A percentile compares a stretch with the other conserved stretches of the same genome.
Evolutionary conservation across 371 early-diverging fungal genomes (phyloP).

Genomic region (Choanephora cucurbitarum): DNA sequence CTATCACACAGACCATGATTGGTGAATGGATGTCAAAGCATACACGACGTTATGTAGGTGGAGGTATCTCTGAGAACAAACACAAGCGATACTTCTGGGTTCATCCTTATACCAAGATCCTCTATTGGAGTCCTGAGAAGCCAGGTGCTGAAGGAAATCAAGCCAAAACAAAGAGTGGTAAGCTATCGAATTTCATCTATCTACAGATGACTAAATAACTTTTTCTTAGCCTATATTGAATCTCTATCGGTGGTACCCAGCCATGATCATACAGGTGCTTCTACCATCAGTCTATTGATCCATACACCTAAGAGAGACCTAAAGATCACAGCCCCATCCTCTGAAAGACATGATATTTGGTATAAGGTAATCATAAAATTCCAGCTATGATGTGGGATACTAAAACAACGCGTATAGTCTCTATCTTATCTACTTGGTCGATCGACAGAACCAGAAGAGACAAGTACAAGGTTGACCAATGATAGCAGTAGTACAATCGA

Average conservation of each 20-base stretch:
- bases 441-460: slow-evolving; percentile 17
- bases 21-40: slow-evolving; percentile 80
- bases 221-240: slow-evolving; percentile 56
- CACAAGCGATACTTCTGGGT: slow-evolving; percentile 83
- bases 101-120: slow-evolving; percentile 79
- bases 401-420: slow-evolving; percentile 15
- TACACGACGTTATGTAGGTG: slow-evolving; percentile 61
- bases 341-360: slow-evolving; percentile 76
- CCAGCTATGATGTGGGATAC: background rate
- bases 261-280: slow-evolving; percentile 37
- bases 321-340: slow-evolving; percentile 66
- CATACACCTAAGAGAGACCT: slow-evolving; percentile 69
- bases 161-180: slow-evolving; percentile 59
- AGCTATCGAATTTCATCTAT: slow-evolving; percentile 7
- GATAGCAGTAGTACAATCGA: slow-evolving; percentile 10
- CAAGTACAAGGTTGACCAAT: slow-evolving; percentile 10
- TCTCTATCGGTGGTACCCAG: slow-evolving; percentile 56
- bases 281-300: slow-evolving; percentile 62
- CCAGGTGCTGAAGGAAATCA: slow-evolving; percentile 63
- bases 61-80: slow-evolving; percentile 65
- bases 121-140: slow-evolving; percentile 77
- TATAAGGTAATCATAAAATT: slow-evolving; percentile 25
- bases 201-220: background rate
- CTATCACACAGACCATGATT: slow-evolving; percentile 82
- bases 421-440: slow-evolving; percentile 29